A percentile compares a stretch with the other conserved stretches of the same genome.
Conservation (phyloP, 352 stramenopile genomes). For the Phytophthora podocarpi region DNA sequence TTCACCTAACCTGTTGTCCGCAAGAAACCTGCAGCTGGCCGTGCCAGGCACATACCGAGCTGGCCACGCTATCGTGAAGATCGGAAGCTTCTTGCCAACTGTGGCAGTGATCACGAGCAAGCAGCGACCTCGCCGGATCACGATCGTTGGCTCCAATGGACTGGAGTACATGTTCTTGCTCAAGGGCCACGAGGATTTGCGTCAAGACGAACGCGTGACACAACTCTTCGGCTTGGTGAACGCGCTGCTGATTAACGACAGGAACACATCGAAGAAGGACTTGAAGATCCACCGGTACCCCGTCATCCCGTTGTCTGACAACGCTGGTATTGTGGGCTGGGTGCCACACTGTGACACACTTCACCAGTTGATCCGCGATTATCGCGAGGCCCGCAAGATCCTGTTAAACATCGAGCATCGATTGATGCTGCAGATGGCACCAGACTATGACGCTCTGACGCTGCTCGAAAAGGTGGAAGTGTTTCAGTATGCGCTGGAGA, state of each 20-base stretch:
- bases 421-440: constrained; percentile 86
- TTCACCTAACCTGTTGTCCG: constrained; percentile 92
- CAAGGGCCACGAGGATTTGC: constrained; percentile 99
- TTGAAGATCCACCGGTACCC: constrained; percentile 98
- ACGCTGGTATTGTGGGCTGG: constrained; percentile 98
- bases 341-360: constrained; percentile 98
- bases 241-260: constrained; percentile 96
- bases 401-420: constrained; percentile 95
- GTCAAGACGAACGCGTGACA: constrained; percentile 99
- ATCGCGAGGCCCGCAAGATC: constrained; percentile 91
- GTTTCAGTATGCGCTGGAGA: constrained; percentile 94
- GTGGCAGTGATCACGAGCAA: constrained; percentile 98
- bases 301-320: constrained; percentile 98
- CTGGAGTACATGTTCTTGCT: constrained; percentile 99
- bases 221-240: constrained; percentile 99
- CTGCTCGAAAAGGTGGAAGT: constrained; percentile 99
- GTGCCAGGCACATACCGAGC: constrained; percentile 93
- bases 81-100: constrained; percentile 90
- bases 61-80: constrained; percentile 73
- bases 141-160: constrained; percentile 95
- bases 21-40: constrained; percentile 94
- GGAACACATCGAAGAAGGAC: constrained; percentile 96
- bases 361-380: constrained; percentile 96
- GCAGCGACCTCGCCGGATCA: constrained; percentile 96
- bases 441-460: constrained; percentile 96